phyloP scores from a whole-genome alignment of 345 rosid genomes.

The Laguncularia racemosa region DNA sequence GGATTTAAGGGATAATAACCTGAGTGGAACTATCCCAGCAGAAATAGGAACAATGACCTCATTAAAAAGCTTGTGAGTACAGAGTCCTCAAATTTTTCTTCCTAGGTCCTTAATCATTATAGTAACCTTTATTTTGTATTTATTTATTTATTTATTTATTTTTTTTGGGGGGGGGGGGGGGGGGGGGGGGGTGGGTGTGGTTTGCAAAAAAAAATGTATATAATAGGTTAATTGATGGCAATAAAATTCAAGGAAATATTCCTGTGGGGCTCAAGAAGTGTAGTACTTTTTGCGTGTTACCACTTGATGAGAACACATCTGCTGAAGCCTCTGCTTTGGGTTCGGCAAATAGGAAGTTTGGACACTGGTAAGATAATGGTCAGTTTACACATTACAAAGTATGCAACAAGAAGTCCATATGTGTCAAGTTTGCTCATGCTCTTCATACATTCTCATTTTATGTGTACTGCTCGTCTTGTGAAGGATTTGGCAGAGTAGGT shows the following conservation, averaged over 20 bases:
- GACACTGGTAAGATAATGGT: conserved; percentile 46
- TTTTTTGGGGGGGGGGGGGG: too few species aligned
- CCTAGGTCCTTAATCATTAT: too few species aligned
- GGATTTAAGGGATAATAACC: conserved; percentile 66
- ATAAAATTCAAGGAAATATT: too few species aligned
- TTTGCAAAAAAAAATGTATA: too few species aligned
- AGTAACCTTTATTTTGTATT: too few species aligned
- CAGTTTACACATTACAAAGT: not conserved
- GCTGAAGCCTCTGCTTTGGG: conserved; percentile 18
- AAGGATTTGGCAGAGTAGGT: conserved; percentile 50
- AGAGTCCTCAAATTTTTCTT: not conserved
- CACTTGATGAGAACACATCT: conserved; percentile 35
- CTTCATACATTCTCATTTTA: not conserved
- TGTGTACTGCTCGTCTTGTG: conserved; percentile 13
- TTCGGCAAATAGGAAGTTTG: conserved; percentile 49
- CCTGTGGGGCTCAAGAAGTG: too few species aligned
- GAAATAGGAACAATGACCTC: conserved; percentile 39
- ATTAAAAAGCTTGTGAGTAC: conserved; percentile 63
- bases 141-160: too few species aligned
- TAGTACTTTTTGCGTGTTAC: conserved; percentile 20
- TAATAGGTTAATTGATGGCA: too few species aligned
- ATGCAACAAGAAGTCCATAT: not conserved
- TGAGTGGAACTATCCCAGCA: conserved; percentile 59
- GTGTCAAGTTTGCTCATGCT: not conserved
- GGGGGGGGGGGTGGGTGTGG: too few species aligned